Evolutionary conservation across 2,329 filamentous ascomycete species (phyloP), one percentile per base, ranked within the genome.

Genomic region (Penicillium sclerotigenum): DNA sequence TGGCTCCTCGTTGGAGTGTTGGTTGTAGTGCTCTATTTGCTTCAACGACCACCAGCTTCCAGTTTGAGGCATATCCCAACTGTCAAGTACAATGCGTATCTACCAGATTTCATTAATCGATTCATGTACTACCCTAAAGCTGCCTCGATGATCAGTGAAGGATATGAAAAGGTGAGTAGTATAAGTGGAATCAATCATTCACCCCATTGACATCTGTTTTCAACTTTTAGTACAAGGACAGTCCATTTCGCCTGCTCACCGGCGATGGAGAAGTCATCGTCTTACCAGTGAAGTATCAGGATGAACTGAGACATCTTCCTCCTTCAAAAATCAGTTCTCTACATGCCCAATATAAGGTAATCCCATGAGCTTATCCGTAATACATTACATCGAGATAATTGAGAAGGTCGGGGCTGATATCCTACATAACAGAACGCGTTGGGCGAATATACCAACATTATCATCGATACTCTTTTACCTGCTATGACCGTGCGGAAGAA

Each of bases 201-300:
- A 10, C 26, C 18, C 2, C 41, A 14, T 34, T 62, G 45, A 62
- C 48, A 18, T 24, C 1, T 6, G 10, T 28, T 4, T 26, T n/a
- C 22, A n/a, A 3, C 38, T 1, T 24, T n/a, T 46, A 71, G 68
- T 70, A 67, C 57, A 66, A 62, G 38, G 57, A 67, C 24, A 54
- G 33, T 5, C 64, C 68, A 2, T 71, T 65, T 46, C 63, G 67
- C 4, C 59, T 71, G 26, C 59, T 68, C 24, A 70, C 68, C 16
- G 56, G 64, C 2, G 68, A 71, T 51, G 65, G 65, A 10, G 67
- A 71, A 51, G 36, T 71, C 26, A 56, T 69, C 9, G 60, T 71
- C 4, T 49, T 71, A 42, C 68, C 69, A 13, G 47, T 54, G 5
- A 68, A 60, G 20, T 71, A 71, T 46, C 55, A 66, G 5, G 46